Base-by-base conservation (phyloP, 352 stramenopile genomes). In the Pythium aristosporum region DNA sequence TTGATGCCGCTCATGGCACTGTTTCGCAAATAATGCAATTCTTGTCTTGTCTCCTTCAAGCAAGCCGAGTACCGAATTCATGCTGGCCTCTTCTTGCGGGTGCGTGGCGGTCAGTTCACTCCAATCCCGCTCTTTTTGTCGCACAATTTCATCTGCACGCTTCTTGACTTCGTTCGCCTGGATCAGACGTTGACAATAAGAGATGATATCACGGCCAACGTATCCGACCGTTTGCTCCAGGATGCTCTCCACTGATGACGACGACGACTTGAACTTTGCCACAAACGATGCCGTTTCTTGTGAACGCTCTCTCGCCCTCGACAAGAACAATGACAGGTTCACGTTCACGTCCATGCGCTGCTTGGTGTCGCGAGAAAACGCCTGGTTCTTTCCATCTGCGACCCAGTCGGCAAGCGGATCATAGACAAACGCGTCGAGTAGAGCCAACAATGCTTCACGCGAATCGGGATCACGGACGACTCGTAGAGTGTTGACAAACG, bases 341-440 rank as follows among this genome's bases (percentile, higher is more conserved):
- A 96, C 85, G 37, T 92, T 92, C 44, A 87, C 82, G 57, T 94
- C 87, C 25, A 96, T 69, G 0, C 87, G 82, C 32, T 84, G 74
- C 58, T 92, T 92, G 46, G 36, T 48, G 21, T 63, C 42, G 16
- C 60, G 54, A 20, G 57, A 64, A 13, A 62, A 59, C 0, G 58
- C 41, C 13, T 59, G 56, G n/a, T 49, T 43, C 30, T 62, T 67
- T 15, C 58, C 60, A 28, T 57, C 56, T 3, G 44, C 55, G 5
- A 65, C 77, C 88, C 88, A 96, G 50, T 96, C 84, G 7, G 84
- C 73, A 3, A 96, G 72, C 21, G 88, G 88, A 13, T 91, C 87
- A 61, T 96, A 95, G 47, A 94, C 85, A 46, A 96, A 96, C 15
- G 87, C 84, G 46, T 96, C 85, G 20, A 96, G 67, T 30, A 96